phyloP scores from a whole-genome alignment of 371 early-diverging fungal species.

The Phascolomyces articulosus region DNA sequence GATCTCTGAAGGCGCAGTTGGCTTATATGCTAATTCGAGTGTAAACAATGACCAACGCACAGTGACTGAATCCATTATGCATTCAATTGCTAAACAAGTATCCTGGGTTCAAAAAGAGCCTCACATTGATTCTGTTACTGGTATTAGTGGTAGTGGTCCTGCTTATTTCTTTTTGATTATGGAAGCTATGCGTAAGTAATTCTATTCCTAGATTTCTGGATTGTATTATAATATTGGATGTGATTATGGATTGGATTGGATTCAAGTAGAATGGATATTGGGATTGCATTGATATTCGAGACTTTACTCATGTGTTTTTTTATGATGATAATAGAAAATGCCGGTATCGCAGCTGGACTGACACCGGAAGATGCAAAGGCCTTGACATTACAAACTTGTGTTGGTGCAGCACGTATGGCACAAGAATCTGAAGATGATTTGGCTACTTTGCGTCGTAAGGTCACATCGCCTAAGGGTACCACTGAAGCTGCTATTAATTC shows the following conservation, averaged over 20 bases:
- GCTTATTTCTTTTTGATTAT: slow-evolving; percentile 94
- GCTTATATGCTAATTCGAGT: slow-evolving; percentile 71
- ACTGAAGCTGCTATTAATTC: slow-evolving; percentile 88
- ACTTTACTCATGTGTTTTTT: neutral
- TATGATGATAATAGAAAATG: slow-evolving; percentile 55
- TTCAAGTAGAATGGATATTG: neutral
- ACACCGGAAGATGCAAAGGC: slow-evolving; percentile 73
- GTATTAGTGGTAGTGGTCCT: slow-evolving; percentile 87
- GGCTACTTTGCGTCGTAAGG: slow-evolving; percentile 79
- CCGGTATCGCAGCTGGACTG: slow-evolving; percentile 82
- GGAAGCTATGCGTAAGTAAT: slow-evolving; percentile 76
- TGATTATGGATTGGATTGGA: neutral
- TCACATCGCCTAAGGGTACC: slow-evolving; percentile 94
- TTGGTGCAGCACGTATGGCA: slow-evolving; percentile 91
- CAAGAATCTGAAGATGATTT: slow-evolving; percentile 71
- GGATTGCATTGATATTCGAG: no score
- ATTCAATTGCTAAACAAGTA: slow-evolving; percentile 74
- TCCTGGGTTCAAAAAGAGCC: slow-evolving; percentile 82
- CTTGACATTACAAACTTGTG: slow-evolving; percentile 86
- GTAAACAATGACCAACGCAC: slow-evolving; percentile 66
- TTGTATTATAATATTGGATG: no score
- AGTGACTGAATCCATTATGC: slow-evolving; percentile 67
- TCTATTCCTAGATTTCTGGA: neutral
- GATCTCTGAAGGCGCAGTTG: slow-evolving; percentile 87
- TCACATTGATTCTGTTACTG: slow-evolving; percentile 88